phyloP scores from a whole-genome alignment of 2,329 filamentous ascomycete genomes.

The Arthrobotrys sphaeroides region DNA sequence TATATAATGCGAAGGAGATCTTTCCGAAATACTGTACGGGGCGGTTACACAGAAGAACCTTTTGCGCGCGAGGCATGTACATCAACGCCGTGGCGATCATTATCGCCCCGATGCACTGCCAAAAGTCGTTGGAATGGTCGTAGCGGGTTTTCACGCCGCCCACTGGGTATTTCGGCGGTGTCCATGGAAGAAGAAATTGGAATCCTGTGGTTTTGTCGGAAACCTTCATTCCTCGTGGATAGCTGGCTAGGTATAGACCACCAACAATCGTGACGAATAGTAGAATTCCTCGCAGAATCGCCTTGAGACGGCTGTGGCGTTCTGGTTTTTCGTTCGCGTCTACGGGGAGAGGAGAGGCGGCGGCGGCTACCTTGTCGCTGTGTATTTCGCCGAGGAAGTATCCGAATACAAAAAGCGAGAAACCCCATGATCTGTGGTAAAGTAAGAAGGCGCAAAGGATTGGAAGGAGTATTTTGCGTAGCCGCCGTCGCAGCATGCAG shows the following conservation, averaged over 20 bases:
- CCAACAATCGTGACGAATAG: background rate
- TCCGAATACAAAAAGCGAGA: conserved; percentile 8
- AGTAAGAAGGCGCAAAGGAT: conserved; percentile 10
- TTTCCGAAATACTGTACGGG: conserved; percentile 22
- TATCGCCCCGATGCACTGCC: conserved; percentile 20
- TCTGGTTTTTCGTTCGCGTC: background rate
- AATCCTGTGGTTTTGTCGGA: conserved; percentile 4
- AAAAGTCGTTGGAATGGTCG: conserved; percentile 7
- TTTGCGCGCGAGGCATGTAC: conserved; percentile 9
- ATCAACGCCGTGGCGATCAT: conserved; percentile 5
- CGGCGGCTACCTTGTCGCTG: background rate
- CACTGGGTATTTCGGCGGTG: conserved; percentile 6
- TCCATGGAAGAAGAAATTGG: background rate
- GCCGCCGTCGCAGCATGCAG: background rate
- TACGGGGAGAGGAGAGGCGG: background rate
- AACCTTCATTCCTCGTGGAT: background rate
- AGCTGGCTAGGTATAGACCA: conserved; percentile 10
- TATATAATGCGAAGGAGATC: conserved; percentile 29
- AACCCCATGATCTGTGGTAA: background rate
- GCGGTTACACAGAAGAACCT: background rate
- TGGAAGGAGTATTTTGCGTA: conserved; percentile 8
- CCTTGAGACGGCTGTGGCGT: background rate
- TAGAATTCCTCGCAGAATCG: background rate
- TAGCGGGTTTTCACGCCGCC: background rate
- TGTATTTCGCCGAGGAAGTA: conserved; percentile 27